Base-by-base conservation (phyloP, 805 yeast species). In the Starmerella geochares region DNA sequence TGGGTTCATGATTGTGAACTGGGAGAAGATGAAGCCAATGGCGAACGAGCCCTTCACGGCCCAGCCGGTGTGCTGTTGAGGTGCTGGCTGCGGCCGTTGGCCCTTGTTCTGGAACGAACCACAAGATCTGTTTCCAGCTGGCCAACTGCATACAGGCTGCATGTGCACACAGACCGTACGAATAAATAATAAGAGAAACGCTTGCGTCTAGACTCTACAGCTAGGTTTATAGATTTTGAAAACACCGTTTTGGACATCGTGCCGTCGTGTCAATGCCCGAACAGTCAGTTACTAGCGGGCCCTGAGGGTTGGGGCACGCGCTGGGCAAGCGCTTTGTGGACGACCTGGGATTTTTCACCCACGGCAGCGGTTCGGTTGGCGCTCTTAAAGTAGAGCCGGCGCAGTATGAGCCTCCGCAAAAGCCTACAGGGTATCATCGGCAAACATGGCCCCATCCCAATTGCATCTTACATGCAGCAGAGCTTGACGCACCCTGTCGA, bases 381-480 rank as follows among this genome's bases (percentile, higher is more conserved):
- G n/a, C n/a, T n/a, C n/a, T n/a, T n/a, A n/a, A n/a, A n/a, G n/a
- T n/a, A n/a, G n/a, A n/a, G n/a, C n/a, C n/a, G n/a, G 8, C 29
- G 29, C 29, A 27, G 11, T 27, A 31, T 44, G 48, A 25, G 48
- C 20, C 53, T 58, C 28, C 47, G 43, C 33, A 44, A 49, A n/a
- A 39, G 36, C 16, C 50, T 59, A 28, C 47, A 53, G 48, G 45
- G 51, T 23, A 43, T 59, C 40, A 54, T 59, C 48, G 39, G 77
- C 58, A 71, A 85, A 2, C 79, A 86, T 0, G 95, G 95, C 0
- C 94, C 95, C 0, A 68, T 86, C 4, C 68, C 92, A 0, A 64
- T 86, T 5, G 77, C 86, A 0, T 72, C 80, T 8, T 86, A 77
- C 62, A 86, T 86, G 88, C 71, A 82, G 50, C 88, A 83, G 62